Evolutionary conservation across 2,329 filamentous ascomycete species (phyloP).

Genomic region (Aureobasidium zeae): DNA sequence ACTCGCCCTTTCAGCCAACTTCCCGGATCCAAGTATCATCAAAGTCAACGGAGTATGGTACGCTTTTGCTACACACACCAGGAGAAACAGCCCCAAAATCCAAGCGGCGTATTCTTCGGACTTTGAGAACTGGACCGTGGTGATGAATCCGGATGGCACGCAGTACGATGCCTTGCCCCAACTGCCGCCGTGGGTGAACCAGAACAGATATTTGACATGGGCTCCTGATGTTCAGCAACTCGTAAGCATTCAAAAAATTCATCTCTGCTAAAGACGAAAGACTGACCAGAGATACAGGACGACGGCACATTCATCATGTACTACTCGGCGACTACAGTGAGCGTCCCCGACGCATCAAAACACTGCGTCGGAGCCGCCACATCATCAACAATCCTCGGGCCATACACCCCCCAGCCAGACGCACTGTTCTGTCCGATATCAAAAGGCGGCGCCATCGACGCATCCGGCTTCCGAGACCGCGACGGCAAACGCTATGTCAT

Average conservation of each 20-base stretch:
- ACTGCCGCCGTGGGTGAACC: conserved; percentile 42
- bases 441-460: conserved; percentile 26
- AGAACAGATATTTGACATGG: conserved; percentile 47
- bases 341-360: conserved; percentile 19
- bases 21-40: conserved; percentile 43
- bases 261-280: no score
- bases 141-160: conserved; percentile 32
- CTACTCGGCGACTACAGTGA: conserved; percentile 24
- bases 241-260: conserved; percentile 18
- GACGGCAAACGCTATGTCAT: conserved; percentile 24
- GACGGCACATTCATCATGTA: conserved; percentile 26
- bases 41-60: conserved; percentile 45
- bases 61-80: conserved; percentile 41
- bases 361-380: conserved; percentile 27
- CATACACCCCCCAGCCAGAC: conserved; percentile 20
- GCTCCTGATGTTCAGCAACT: conserved; percentile 51
- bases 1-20: conserved; percentile 16
- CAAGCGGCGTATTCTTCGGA: conserved; percentile 45
- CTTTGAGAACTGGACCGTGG: conserved; percentile 40
- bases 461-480: conserved; percentile 23
- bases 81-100: conserved; percentile 40
- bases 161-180: conserved; percentile 46
- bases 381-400: conserved; percentile 21
- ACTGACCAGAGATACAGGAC: conserved; percentile 11
- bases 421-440: conserved; percentile 23